These are phyloP conservation scores for Furcasterigmium sp. DNA, from an alignment of 2,329 filamentous ascomycete species.

Conservation along the genomic window DNA sequence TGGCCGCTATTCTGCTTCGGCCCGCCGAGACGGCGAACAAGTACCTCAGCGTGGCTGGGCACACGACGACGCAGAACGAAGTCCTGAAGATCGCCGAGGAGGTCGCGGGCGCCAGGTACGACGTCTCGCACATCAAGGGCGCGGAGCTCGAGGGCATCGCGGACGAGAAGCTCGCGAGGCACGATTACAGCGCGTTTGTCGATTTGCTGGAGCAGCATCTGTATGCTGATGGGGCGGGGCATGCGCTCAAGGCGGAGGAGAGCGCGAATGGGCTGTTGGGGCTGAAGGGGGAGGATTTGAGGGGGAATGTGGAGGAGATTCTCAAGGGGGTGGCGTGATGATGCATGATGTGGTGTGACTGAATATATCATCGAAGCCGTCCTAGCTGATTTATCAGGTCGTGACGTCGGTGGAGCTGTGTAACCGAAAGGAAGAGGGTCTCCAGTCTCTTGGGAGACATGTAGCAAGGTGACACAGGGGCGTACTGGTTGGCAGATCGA, in stretches of 20 bases:
- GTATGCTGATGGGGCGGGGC: conserved; percentile 7
- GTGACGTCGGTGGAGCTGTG: neutral
- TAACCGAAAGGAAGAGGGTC: neutral
- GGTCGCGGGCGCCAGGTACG: conserved; percentile 44
- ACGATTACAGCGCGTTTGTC: conserved; percentile 21
- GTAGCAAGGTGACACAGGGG: neutral
- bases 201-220: conserved; percentile 7
- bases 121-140: conserved; percentile 30
- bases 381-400: neutral
- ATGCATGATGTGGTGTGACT: neutral
- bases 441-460: neutral
- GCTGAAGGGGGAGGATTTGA: conserved; percentile 9
- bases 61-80: conserved; percentile 53
- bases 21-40: conserved; percentile 50
- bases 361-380: neutral
- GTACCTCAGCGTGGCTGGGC: conserved; percentile 52
- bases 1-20: conserved; percentile 43
- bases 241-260: conserved; percentile 6
- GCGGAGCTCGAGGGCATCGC: conserved; percentile 29
- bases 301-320: neutral
- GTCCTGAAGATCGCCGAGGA: conserved; percentile 48
- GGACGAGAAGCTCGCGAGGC: conserved; percentile 32
- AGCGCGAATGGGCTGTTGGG: conserved; percentile 7
- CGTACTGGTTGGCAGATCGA: neutral
- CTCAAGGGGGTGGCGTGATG: neutral